Base-by-base conservation (phyloP, 1,139 yeast species). In the Taphrina wiesneri region DNA sequence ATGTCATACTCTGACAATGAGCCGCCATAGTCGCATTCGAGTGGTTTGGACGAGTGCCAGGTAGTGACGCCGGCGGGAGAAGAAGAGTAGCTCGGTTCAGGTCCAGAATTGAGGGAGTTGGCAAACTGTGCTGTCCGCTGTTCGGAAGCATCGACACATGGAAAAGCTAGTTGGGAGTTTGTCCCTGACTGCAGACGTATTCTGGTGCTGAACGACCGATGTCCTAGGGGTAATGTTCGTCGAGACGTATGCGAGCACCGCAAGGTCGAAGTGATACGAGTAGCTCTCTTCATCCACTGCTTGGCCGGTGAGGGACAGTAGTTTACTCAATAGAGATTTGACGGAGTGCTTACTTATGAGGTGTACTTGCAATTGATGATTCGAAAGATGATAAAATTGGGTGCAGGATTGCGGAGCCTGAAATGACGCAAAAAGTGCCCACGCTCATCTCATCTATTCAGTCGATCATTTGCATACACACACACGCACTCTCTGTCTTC, bases 1-100 rank as follows among this genome's bases (percentile, higher is more conserved):
- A 91, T 81, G 71, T 88, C 85, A 72, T 84, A 90, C 69, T 83
- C 85, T 0, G 90, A 90, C 47, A 91, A 78, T 68, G 79, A 81
- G 0, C 95, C 96, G 15, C 98, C 97, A 74, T 87, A 85, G 74
- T 92, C 97, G 30, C 91, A 80, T 67, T 83, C 83, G 3, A 91
- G 78, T 0, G 93, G 91, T 26, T 81, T 76, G 0, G 97, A 97
- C 73, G 91, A 97, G 45, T 51, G 60, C 59, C 49, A 54, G 3
- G 19, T 49, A 67, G 86, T 87, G 56, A 66, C 60, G 49, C 69
- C 69, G 53, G 53, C 56, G 19, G 63, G 56, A 26, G 66, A 49
- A 17, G 57, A 21, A 11, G 63, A 63, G 51, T 56, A 63, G 43
- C 63, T 46, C 17, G 66, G 64, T 25, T 62, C 63, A 2, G 68